phyloP scores from a whole-genome alignment of 2,329 filamentous ascomycete species.

The Bimuria novae-zelandiae region DNA sequence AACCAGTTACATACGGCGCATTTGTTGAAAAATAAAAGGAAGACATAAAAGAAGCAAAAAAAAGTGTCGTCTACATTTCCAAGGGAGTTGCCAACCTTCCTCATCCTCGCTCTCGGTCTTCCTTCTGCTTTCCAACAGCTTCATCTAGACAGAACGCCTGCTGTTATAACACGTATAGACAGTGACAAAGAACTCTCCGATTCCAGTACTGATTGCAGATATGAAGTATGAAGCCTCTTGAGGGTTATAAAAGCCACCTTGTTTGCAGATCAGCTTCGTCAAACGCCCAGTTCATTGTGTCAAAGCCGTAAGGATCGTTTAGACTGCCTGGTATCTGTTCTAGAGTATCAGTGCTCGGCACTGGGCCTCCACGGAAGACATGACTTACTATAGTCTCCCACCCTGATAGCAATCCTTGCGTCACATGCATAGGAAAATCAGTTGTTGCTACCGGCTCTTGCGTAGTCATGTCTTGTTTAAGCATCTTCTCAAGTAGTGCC shows the following conservation, averaged over 20 bases:
- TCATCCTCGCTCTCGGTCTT: too few species aligned
- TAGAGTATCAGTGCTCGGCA: neutral
- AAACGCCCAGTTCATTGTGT: constrained; percentile 19
- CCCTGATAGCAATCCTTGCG: constrained; percentile 9
- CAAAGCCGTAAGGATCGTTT: constrained; percentile 6
- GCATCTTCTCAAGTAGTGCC: constrained; percentile 25
- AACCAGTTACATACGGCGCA: too few species aligned
- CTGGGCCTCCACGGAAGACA: neutral
- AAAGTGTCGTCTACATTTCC: too few species aligned
- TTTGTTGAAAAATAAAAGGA: too few species aligned
- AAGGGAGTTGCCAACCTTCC: too few species aligned
- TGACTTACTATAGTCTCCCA: constrained; percentile 20
- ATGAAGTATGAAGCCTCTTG: too few species aligned
- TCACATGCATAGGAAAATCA: constrained; percentile 5
- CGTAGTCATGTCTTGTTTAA: neutral
- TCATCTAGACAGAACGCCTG: too few species aligned
- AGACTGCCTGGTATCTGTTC: constrained; percentile 8
- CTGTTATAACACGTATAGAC: too few species aligned
- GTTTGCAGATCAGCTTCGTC: constrained; percentile 9
- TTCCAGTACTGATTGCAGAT: too few species aligned
- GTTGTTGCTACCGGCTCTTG: neutral
- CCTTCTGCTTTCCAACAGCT: too few species aligned
- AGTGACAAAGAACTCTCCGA: too few species aligned
- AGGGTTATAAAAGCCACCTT: constrained; percentile 5
- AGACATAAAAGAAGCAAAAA: too few species aligned